Evolutionary conservation across 176 grass and related monocot species (phyloP).

Genomic region (Rhipidocladum racemiflorum): DNA sequence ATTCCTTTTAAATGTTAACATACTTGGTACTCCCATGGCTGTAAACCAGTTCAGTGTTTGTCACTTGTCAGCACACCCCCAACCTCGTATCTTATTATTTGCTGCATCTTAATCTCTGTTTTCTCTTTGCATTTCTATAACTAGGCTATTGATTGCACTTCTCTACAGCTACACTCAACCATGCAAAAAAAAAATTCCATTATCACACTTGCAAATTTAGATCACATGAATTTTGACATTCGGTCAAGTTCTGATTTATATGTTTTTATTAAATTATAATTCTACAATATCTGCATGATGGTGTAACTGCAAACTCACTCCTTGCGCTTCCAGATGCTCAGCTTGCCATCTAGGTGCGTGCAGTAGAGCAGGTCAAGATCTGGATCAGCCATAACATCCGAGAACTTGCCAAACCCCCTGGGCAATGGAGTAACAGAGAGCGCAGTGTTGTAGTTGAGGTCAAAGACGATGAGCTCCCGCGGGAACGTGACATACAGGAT

Average conservation of each 20-base stretch:
- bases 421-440: conserved; percentile 63
- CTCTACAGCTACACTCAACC: neutral
- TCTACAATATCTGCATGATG: conserved; percentile 1
- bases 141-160: conserved; percentile 12
- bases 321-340: conserved; percentile 93
- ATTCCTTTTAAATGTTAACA: conserved; percentile 12
- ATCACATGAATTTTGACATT: neutral
- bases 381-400: conserved; percentile 76
- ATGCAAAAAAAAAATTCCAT: neutral
- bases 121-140: neutral
- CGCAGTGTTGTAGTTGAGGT: conserved; percentile 70
- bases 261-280: neutral
- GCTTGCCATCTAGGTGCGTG: conserved; percentile 83
- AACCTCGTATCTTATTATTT: conserved; percentile 3
- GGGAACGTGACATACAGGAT: conserved; percentile 61
- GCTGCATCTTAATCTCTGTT: neutral
- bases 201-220: conserved; percentile 17
- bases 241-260: neutral
- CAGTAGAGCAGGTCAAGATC: conserved; percentile 72
- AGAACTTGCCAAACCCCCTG: conserved; percentile 73
- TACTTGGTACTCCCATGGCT: neutral
- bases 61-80: neutral
- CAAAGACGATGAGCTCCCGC: conserved; percentile 79
- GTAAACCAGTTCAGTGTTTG: neutral
- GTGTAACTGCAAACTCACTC: conserved; percentile 42